Percentiles rank a stretch among this genome's conserved stretches.
These are phyloP conservation scores for Ceratocystis eucalypticola DNA, from an alignment of 2,329 filamentous ascomycete species.

Conservation along the genomic window DNA sequence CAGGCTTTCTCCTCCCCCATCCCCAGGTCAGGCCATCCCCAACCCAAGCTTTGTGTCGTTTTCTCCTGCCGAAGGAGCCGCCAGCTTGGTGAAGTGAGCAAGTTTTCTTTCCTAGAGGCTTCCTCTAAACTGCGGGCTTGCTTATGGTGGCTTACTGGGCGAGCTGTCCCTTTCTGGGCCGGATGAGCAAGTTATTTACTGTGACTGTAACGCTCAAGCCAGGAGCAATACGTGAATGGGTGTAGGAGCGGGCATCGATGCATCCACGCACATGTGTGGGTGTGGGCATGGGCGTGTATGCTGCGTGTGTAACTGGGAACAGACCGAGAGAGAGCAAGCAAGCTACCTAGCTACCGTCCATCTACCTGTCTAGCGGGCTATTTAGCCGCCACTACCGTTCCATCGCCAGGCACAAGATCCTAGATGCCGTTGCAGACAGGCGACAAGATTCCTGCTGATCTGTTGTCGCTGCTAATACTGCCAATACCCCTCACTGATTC, in stretches of 20 bases:
- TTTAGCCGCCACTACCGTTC: neutral
- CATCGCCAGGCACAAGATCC: neutral
- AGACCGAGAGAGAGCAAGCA: neutral
- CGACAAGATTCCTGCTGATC: neutral
- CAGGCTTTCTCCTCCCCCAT: neutral
- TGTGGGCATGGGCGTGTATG: neutral
- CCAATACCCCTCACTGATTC: slow-evolving; percentile 4
- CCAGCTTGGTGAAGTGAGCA: neutral
- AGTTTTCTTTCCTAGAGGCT: neutral
- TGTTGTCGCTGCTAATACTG: neutral
- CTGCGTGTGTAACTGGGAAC: neutral
- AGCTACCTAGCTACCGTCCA: neutral
- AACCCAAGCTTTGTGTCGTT: slow-evolving; percentile 10
- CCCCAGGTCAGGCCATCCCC: neutral
- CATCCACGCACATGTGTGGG: neutral
- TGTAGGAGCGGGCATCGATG: neutral
- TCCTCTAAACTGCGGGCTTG: neutral
- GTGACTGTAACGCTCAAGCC: slow-evolving; percentile 19
- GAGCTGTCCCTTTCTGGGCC: neutral
- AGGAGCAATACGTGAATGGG: neutral
- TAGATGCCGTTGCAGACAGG: neutral
- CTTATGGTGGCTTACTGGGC: neutral
- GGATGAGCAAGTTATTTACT: slow-evolving; percentile 8
- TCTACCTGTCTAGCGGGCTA: neutral
- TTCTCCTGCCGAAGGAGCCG: neutral